Percentiles rank a stretch among this genome's conserved stretches.
These are phyloP conservation scores for Beta corolliflora DNA, from an alignment of 179 eudicot species.

Conservation along the genomic window DNA sequence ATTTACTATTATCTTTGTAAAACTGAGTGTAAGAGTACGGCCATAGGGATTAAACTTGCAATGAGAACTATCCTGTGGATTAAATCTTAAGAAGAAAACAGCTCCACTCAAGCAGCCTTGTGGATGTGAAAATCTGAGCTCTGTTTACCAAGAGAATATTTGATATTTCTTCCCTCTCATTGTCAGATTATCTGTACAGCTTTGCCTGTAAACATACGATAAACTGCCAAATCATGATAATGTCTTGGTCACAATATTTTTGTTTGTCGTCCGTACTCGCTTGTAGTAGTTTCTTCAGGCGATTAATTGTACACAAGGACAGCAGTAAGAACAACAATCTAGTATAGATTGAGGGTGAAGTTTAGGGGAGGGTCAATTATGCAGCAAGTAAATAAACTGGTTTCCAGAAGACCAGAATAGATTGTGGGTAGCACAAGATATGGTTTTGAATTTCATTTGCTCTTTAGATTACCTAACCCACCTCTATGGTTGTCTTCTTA, in stretches of 20 bases:
- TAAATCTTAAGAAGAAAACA: conserved; percentile 28
- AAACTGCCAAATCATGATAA: neutral
- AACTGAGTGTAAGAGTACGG: neutral
- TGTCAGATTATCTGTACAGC: conserved; percentile 5
- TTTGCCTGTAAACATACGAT: conserved; percentile 6
- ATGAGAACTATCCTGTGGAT: conserved; percentile 23
- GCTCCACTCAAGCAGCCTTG: conserved; percentile 45
- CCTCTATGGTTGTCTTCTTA: neutral
- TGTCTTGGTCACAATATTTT: neutral
- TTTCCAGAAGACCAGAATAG: neutral
- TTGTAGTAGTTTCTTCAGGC: neutral
- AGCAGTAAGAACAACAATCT: neutral
- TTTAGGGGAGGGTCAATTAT: neutral
- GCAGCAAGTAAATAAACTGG: neutral
- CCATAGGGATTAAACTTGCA: conserved; percentile 1
- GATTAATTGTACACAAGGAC: neutral
- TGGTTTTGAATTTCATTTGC: neutral
- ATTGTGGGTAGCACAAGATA: neutral
- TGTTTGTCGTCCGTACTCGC: neutral
- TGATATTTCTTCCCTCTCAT: conserved; percentile 26
- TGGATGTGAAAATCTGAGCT: conserved; percentile 44
- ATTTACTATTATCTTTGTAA: too few species aligned
- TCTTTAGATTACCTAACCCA: conserved; percentile 1
- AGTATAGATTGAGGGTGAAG: conserved; percentile 9
- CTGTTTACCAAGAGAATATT: conserved; percentile 37